phyloP scores from a whole-genome alignment of 805 yeast species.

The Metschnikowia kofuensis region DNA sequence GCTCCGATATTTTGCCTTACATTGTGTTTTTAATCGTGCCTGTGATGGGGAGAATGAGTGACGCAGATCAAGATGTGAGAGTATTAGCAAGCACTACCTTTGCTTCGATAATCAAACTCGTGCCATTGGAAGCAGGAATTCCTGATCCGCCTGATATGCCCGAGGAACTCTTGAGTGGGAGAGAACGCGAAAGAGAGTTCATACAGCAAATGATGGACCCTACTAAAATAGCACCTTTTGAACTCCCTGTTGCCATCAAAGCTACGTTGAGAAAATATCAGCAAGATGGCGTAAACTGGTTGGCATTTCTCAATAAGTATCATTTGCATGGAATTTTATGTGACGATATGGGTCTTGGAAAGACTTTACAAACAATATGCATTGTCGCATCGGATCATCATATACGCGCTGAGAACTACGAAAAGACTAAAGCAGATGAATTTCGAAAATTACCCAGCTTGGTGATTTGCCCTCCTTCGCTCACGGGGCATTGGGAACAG shows the following conservation, averaged over 20 bases:
- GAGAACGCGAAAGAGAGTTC: conserved; percentile 92
- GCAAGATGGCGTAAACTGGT: conserved; percentile 98
- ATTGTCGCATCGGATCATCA: conserved; percentile 96
- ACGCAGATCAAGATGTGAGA: conserved; percentile 84
- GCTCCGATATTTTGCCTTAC: conserved; percentile 84
- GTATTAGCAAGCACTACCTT: conserved; percentile 91
- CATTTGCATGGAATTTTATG: conserved; percentile 96
- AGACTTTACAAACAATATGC: conserved; percentile 94
- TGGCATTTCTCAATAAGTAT: conserved; percentile 90
- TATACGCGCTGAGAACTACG: conserved; percentile 68
- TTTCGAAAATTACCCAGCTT: conserved; percentile 76
- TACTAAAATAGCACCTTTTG: conserved; percentile 80
- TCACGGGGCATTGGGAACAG: conserved; percentile 99
- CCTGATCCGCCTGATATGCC: conserved; percentile 95
- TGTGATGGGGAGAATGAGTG: conserved; percentile 96
- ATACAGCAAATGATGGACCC: conserved; percentile 98
- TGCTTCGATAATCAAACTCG: conserved; percentile 92
- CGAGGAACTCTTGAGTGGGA: conserved; percentile 72
- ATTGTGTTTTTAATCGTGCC: conserved; percentile 95
- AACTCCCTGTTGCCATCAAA: conserved; percentile 83
- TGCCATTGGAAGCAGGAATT: conserved; percentile 96
- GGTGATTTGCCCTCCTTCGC: conserved; percentile 93
- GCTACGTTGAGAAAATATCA: conserved; percentile 94
- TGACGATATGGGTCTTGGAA: conserved; percentile 99
- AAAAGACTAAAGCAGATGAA: conserved; percentile 58